Evolutionary conservation across 225 moss, liverwort and hornwort species (phyloP), one percentile per base, ranked within the genome.

Genomic region (Bryum argenteum): DNA sequence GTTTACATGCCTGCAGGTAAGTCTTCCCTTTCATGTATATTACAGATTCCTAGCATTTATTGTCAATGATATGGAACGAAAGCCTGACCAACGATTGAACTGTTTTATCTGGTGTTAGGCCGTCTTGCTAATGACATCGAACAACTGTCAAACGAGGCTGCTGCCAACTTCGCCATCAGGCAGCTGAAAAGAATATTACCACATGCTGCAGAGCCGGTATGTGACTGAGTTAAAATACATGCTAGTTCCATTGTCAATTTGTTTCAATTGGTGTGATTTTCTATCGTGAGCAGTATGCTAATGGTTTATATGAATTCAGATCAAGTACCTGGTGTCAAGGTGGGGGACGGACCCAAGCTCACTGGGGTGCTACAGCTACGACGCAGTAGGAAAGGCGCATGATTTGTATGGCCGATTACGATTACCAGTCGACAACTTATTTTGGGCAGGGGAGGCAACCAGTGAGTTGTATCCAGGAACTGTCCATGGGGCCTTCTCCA

Each of bases 361-460:
- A 54, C 71, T 85, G 61, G 98, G 98, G 18, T 98, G 98, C 75
- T 98, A 98, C 61, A 98, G 98, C 76, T 98, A 91, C 67, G 98
- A 98, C 55, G 87, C 87, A 42, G 92, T 98, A 39, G 98, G 98
- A 21, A 98, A 94, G 69, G 91, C 98, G 55, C 98, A 94, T 73
- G 92, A 76, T 68, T 73, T 98, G 26, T 98, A 98, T 65, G 98
- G 91, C 24, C 84, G 84, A 52, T 76, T 98, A 33, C 98, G 98
- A 7, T 67, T 73, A 44, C 88, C 92, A 11, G 91, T 98, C 33
- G 94, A 94, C 69, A 98, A 98, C 65, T 75, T 98, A 48, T 98
- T 94, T 66, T 98, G 92, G 92, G 92, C 92, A 33, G 98, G 98
- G 61, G 98, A 98, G 81, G 98, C 98, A 17, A 98, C 92, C 0